Evolutionary conservation across 345 rosid genomes (phyloP).

Genomic region (Syzygium aqueum): DNA sequence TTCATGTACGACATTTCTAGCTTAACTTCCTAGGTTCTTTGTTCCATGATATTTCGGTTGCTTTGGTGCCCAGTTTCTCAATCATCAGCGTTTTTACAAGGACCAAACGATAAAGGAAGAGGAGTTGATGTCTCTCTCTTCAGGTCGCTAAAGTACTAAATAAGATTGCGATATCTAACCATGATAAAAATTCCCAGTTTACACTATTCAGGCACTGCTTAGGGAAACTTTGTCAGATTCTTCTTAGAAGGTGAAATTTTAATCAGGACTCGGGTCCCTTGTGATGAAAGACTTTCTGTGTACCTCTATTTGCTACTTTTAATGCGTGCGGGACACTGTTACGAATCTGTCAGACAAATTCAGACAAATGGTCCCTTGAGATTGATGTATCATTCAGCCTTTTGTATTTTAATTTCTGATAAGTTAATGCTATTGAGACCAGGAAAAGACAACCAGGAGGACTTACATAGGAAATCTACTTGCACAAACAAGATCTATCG

Average conservation of each 20-base stretch:
- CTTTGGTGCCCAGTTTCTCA: neutral
- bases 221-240: neutral
- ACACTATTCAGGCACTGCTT: neutral
- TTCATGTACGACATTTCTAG: neutral
- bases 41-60: neutral
- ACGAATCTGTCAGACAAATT: neutral
- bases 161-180: neutral
- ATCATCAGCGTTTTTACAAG: neutral
- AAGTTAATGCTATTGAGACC: neutral
- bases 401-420: neutral
- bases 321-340: neutral
- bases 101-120: neutral
- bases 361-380: conserved; percentile 4
- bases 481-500: neutral
- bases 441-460: neutral
- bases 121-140: neutral
- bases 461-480: neutral
- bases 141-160: neutral
- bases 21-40: neutral
- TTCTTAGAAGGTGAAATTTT: neutral
- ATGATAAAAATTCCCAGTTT: neutral
- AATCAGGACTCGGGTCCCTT: neutral
- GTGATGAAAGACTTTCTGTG: neutral
- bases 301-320: neutral
- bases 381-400: neutral